These are phyloP conservation scores for Cyberlindnera euphorbiae DNA, from an alignment of 805 yeast genomes.

Conservation along the genomic window DNA sequence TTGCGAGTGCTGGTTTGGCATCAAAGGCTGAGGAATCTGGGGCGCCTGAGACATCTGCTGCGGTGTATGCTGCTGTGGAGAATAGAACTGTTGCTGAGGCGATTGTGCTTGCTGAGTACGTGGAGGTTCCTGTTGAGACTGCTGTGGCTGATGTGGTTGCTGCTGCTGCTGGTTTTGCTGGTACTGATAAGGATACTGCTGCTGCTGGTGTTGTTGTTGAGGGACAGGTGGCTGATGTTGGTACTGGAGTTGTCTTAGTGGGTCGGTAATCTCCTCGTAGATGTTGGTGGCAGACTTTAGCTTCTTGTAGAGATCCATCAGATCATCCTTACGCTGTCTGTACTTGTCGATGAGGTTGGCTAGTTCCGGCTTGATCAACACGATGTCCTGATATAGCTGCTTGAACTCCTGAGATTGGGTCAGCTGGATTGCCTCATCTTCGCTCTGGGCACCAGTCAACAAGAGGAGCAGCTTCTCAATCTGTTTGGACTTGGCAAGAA, in stretches of 20 bases:
- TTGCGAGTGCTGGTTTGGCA: too few relatives aligned
- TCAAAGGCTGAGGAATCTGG: too few relatives aligned
- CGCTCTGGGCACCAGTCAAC: too few relatives aligned
- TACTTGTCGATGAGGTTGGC: constrained; percentile 67
- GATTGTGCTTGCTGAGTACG: constrained; percentile 1
- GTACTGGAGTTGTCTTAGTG: constrained; percentile 24
- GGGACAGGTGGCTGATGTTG: constrained; percentile 26
- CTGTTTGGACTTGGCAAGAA: constrained; percentile 36
- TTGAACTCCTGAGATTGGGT: too few relatives aligned
- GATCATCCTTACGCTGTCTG: constrained; percentile 71
- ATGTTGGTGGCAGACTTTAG: constrained; percentile 61
- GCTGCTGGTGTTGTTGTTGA: too few relatives aligned
- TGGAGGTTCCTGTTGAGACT: constrained; percentile 3
- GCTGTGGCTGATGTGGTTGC: constrained; percentile 36
- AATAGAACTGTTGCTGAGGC: constrained; percentile 2
- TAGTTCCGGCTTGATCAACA: too few relatives aligned
- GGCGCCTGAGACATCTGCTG: too few relatives aligned
- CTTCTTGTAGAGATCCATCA: constrained; percentile 64
- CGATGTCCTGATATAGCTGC: too few relatives aligned
- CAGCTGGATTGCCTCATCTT: constrained; percentile 26
- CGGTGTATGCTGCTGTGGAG: constrained; percentile 3
- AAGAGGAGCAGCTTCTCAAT: too few relatives aligned
- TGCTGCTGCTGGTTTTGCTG: constrained; percentile 32
- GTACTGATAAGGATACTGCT: constrained; percentile 7
- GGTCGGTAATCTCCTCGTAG: constrained; percentile 67